Base-by-base conservation (phyloP, 192 early-diverging fungal genomes). In the Coemansia biformis region DNA sequence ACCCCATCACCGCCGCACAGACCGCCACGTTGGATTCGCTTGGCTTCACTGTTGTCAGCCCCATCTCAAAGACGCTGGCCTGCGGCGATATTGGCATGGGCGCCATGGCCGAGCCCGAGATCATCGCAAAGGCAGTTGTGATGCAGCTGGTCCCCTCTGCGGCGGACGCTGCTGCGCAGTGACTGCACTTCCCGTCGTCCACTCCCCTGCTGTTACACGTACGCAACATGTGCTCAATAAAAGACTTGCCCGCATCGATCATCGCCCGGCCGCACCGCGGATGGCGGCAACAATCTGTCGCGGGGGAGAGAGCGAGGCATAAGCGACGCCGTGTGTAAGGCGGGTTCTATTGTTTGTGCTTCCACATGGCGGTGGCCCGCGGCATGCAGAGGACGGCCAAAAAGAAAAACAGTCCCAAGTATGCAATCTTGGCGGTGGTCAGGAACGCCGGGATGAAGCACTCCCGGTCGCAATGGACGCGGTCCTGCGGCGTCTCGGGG, bases 1-100 rank as follows among this genome's bases (percentile, higher is more conserved):
- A 98, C 67, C 90, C 87, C 16, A 81, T 93, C 35, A 96, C 95
- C 0, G 63, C 51, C 6, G 66, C 61, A 26, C 95, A 96, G 59
- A 52, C 94, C 23, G 24, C 45, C 2, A 51, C 70, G 9, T 58
- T 92, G 12, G 59, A 53, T 17, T 55, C 68, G 24, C 66, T 90
- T 18, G 66, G 77, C 1, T 92, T 85, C 49, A 51, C 46, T 13
- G 67, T 95, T 8, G 80, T 95, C 13, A 57, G 75, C 9, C 93
- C 93, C 1, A 80, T 98, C 28, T 66, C 78, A 26, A 96, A 96
- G 67, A 73, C 63, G 29, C 75, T 98, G 24, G 93, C 91, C 0
- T 98, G 95, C 63, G 93, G 95, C 0, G 95, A 98, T 54, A 64
- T 78, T 5, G 88, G 91, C 64, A 80, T 88, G 48, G 92, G 92